These are phyloP conservation scores for Canariomyces notabilis DNA, from an alignment of 2,329 filamentous ascomycete species.

Conservation along the genomic window DNA sequence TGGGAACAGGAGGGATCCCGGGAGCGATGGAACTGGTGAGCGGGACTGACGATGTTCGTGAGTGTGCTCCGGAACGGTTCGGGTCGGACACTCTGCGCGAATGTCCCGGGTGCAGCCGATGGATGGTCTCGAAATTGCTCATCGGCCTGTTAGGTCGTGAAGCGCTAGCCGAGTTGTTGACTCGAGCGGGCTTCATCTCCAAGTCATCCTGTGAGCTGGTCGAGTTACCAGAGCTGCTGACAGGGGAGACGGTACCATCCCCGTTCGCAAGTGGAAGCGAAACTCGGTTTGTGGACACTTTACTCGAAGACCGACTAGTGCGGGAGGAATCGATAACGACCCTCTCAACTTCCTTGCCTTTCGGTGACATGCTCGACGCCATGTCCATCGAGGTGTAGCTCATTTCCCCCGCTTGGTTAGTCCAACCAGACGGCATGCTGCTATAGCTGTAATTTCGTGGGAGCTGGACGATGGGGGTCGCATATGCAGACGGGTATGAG, in stretches of 20 bases:
- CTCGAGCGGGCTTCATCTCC: conserved; percentile 33
- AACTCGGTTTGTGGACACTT: conserved; percentile 29
- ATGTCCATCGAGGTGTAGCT: conserved; percentile 26
- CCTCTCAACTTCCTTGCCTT: conserved; percentile 41
- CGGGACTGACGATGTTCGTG: conserved; percentile 10
- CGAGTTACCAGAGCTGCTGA: conserved; percentile 35
- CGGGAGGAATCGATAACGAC: conserved; percentile 31
- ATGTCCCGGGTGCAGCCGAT: conserved; percentile 26
- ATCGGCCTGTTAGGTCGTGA: conserved; percentile 8
- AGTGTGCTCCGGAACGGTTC: conserved; percentile 8
- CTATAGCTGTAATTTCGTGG: conserved; percentile 42
- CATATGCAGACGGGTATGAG: conserved; percentile 41
- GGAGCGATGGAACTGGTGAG: conserved; percentile 12
- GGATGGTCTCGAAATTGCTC: conserved; percentile 20
- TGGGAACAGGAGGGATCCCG: conserved; percentile 26
- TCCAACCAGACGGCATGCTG: conserved; percentile 34
- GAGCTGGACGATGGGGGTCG: conserved; percentile 35
- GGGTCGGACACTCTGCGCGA: conserved; percentile 21
- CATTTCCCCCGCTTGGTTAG: conserved; percentile 29
- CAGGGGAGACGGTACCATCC: conserved; percentile 24
- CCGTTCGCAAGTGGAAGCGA: conserved; percentile 12
- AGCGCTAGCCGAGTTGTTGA: conserved; percentile 11
- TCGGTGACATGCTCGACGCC: conserved; percentile 27
- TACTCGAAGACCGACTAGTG: conserved; percentile 35
- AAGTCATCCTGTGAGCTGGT: conserved; percentile 37